Evolutionary conservation across 257 asterid genomes (phyloP), one percentile per base, ranked within the genome.

Genomic region (Sherardia arvensis): DNA sequence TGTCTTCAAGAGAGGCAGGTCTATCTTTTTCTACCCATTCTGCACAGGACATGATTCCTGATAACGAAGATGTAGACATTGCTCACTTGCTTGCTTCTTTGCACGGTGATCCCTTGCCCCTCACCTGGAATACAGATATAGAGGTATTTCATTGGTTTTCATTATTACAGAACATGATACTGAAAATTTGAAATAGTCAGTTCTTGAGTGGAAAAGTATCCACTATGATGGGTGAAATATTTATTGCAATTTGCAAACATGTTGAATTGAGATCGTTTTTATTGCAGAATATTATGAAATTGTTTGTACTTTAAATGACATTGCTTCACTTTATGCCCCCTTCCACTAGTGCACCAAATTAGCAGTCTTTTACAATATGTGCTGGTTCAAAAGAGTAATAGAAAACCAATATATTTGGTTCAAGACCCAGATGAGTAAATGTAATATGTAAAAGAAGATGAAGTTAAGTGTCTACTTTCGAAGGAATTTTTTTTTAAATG

Each of bases 11-110:
- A 55, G 77, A 71, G 21, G 72, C 71, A 32, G 81, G 75, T 60
- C 75, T 70, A 56, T 68, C 81, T 66, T 66, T 77, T 33, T 66
- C 68, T 38, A 66, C 53, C 60, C 78, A 68, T 12, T 59, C 74
- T 56, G 66, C 65, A 55, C 59, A 54, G 69, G 79, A 67, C 66
- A 28, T 65, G 49, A 56, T 34, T 33, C 45, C n/a, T 20, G 59
- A 63, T 64, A 73, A 59, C 17, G 74, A 73, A 47, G 66, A 73
- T 67, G 80, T 79, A 68, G 94, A 82, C 55, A 67, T 85, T 10
- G 45, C 7, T 58, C 60, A 59, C 66, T 33, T 83, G 8, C 68
- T 90, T 53, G 80, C 65, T 9, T 33, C 64, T 5, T 82, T 85
- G 66, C 85, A 72, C 21, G 88, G 78, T 8, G 59, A 60, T 63